Percentiles rank a stretch among this genome's conserved stretches.
Evolutionary conservation across 257 asterid species (phyloP).

Genomic region (Henckelia pumila): DNA sequence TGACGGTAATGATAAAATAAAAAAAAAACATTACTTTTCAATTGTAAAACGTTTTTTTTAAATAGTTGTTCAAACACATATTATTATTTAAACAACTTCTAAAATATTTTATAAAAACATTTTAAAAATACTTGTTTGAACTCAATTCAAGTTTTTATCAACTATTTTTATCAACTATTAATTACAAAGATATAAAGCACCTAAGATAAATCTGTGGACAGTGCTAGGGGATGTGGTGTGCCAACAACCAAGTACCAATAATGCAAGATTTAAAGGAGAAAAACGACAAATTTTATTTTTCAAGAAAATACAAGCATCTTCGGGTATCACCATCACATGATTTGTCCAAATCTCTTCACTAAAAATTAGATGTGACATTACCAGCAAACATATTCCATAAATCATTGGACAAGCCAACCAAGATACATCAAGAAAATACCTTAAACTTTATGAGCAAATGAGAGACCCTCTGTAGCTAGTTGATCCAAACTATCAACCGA

Average conservation of each 20-base stretch:
- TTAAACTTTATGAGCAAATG: conserved; percentile 69
- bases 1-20: no score
- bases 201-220: background rate
- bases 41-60: no score
- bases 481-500: conserved; percentile 21
- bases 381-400: background rate
- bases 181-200: no score
- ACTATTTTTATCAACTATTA: background rate
- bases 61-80: no score
- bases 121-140: no score
- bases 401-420: background rate
- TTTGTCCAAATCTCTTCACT: background rate
- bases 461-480: conserved; percentile 63
- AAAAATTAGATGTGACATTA: background rate
- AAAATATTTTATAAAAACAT: no score
- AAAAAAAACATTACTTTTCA: no score
- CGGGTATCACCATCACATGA: background rate
- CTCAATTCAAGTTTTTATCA: no score
- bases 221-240: background rate
- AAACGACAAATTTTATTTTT: no score
- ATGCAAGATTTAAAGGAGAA: no score
- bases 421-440: background rate
- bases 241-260: background rate
- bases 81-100: no score
- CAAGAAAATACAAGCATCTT: background rate